Conservation (phyloP, 108 stramenopile species). For the Cyclotella cryptica region DNA sequence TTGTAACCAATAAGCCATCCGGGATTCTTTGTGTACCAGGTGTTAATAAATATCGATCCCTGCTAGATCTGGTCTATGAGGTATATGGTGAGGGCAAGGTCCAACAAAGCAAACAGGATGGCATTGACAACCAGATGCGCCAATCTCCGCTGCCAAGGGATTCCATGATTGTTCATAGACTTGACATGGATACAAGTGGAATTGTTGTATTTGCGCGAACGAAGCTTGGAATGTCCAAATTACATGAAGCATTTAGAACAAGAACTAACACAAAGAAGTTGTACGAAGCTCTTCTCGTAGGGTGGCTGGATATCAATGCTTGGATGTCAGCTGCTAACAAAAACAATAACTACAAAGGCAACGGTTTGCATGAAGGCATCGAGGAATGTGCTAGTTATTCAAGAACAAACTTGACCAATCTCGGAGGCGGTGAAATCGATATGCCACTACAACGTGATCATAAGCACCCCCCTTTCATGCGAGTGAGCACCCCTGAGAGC, state of each 20-base stretch:
- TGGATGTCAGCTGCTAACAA: conserved; percentile 18
- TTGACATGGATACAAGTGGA: conserved; percentile 88
- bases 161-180: conserved; percentile 78
- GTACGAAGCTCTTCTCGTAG: conserved; percentile 69
- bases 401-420: neutral
- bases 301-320: conserved; percentile 46
- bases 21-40: conserved; percentile 85
- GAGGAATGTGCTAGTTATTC: too few species aligned
- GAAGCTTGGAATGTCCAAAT: conserved; percentile 49
- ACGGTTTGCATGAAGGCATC: neutral
- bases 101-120: neutral
- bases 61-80: conserved; percentile 70
- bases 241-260: conserved; percentile 72
- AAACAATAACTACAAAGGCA: neutral
- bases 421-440: conserved; percentile 70
- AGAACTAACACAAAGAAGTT: conserved; percentile 52
- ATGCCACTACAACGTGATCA: conserved; percentile 79
- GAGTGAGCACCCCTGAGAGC: conserved; percentile 61
- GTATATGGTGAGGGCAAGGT: conserved; percentile 25
- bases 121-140: neutral
- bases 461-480: conserved; percentile 79
- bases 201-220: conserved; percentile 75
- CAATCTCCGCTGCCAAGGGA: conserved; percentile 38
- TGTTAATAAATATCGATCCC: conserved; percentile 57
- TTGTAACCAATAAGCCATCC: conserved; percentile 81